phyloP scores from a whole-genome alignment of 192 early-diverging fungal species.

The Mortierella claussenii region DNA sequence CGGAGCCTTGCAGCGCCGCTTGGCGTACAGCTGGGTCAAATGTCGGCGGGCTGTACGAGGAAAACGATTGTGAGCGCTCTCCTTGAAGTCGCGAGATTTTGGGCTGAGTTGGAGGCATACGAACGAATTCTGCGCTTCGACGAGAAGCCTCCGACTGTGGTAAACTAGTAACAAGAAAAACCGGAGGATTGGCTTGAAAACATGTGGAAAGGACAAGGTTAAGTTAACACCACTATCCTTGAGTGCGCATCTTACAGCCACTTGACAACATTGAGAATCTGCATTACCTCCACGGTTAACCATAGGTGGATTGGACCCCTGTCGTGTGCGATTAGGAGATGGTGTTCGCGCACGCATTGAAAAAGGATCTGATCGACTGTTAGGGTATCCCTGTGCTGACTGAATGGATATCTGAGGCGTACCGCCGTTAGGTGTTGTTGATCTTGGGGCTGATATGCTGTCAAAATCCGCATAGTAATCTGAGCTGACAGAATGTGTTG shows the following conservation, averaged over 20 bases:
- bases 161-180: conserved; percentile 42
- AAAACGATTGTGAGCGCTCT: conserved; percentile 45
- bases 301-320: conserved; percentile 42
- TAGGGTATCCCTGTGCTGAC: conserved; percentile 36
- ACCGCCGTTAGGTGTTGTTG: conserved; percentile 35
- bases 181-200: conserved; percentile 50
- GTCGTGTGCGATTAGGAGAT: conserved; percentile 41
- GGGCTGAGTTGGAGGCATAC: conserved; percentile 35
- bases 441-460: conserved; percentile 27
- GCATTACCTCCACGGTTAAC: conserved; percentile 20
- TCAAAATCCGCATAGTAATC: conserved; percentile 51
- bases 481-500: conserved; percentile 36
- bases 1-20: conserved; percentile 18
- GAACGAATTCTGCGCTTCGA: conserved; percentile 43
- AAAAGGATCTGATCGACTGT: conserved; percentile 31
- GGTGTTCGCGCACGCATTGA: conserved; percentile 50
- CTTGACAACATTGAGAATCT: too few species aligned
- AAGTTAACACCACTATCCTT: too few species aligned
- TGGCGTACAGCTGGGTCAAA: conserved; percentile 29
- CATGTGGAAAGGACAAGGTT: neutral
- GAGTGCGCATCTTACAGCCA: too few species aligned
- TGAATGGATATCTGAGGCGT: conserved; percentile 49
- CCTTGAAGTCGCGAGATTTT: conserved; percentile 35
- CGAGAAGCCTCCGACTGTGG: conserved; percentile 37
- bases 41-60: conserved; percentile 30